Conservation (phyloP, 163 green algal genomes). For the Chlamydomonas reinhardtii region DNA sequence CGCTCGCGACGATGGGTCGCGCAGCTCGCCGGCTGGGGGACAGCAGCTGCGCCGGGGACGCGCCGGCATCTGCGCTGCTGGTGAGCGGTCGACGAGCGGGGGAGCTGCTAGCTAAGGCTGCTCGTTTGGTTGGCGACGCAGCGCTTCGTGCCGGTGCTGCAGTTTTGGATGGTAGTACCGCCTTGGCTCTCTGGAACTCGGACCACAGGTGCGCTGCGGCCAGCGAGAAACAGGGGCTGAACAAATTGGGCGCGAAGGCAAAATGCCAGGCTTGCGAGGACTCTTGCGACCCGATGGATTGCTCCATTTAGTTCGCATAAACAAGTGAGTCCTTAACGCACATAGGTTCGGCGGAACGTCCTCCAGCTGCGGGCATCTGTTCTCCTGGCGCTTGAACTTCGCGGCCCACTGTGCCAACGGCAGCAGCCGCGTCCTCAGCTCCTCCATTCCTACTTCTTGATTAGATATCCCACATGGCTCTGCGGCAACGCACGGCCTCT, state of each 20-base stretch:
- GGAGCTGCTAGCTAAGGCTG: too few relatives aligned
- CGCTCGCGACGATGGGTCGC: constrained; percentile 11
- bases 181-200: constrained; percentile 18
- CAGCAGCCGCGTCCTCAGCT: constrained; percentile 4
- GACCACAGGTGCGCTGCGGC: constrained; percentile 16
- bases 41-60: not conserved
- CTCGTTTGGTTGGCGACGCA: too few relatives aligned
- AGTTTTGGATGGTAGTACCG: not conserved
- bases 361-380: not conserved
- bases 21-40: constrained; percentile 34
- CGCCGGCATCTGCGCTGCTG: not conserved
- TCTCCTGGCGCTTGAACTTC: constrained; percentile 2
- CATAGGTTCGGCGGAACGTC: constrained; percentile 22
- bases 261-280: not conserved
- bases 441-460: not conserved
- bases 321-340: too few relatives aligned
- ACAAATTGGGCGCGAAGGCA: too few relatives aligned
- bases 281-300: too few relatives aligned
- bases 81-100: too few relatives aligned
- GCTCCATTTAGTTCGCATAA: too few relatives aligned
- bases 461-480: too few relatives aligned
- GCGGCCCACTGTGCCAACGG: constrained; percentile 36
- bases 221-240: too few relatives aligned
- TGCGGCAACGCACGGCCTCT: too few relatives aligned
- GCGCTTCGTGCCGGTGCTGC: not conserved